Evolutionary conservation across 2,329 filamentous ascomycete species (phyloP).

Genomic region (Fonsecaea nubica): DNA sequence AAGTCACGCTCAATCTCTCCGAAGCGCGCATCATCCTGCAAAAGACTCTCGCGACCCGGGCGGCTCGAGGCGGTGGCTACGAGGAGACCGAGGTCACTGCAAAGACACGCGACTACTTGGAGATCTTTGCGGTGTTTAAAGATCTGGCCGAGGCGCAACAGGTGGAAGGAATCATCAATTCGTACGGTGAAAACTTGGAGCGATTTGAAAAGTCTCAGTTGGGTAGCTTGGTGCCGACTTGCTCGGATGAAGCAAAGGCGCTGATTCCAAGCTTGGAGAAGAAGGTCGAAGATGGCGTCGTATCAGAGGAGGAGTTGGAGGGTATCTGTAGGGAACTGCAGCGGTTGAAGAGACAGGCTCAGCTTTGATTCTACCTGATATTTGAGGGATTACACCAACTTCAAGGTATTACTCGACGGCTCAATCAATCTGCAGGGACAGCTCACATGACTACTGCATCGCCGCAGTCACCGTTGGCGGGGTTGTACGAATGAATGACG

Average conservation of each 20-base stretch:
- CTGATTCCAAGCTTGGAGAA: constrained; percentile 86
- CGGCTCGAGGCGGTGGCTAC: constrained; percentile 49
- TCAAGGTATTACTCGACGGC: not conserved
- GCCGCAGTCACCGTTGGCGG: not conserved
- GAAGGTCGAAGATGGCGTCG: constrained; percentile 70
- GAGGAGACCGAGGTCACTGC: constrained; percentile 65
- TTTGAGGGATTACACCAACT: not conserved
- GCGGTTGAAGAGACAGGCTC: constrained; percentile 63
- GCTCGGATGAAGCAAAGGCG: constrained; percentile 93
- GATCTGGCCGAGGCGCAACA: constrained; percentile 92
- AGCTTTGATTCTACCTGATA: constrained; percentile 25
- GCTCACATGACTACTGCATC: not conserved
- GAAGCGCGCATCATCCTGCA: constrained; percentile 93
- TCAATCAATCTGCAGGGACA: no score
- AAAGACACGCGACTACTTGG: constrained; percentile 90
- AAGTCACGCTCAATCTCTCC: constrained; percentile 88
- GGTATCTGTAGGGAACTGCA: constrained; percentile 88
- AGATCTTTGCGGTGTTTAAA: constrained; percentile 95
- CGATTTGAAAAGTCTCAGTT: constrained; percentile 82
- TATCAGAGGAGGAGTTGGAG: constrained; percentile 78
- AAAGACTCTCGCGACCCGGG: constrained; percentile 74
- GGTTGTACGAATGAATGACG: constrained; percentile 5
- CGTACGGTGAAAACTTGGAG: constrained; percentile 75
- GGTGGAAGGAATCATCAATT: constrained; percentile 84
- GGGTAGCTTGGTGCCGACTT: constrained; percentile 92